phyloP scores from a whole-genome alignment of 257 asterid species.

The Coffea eugenioides region DNA sequence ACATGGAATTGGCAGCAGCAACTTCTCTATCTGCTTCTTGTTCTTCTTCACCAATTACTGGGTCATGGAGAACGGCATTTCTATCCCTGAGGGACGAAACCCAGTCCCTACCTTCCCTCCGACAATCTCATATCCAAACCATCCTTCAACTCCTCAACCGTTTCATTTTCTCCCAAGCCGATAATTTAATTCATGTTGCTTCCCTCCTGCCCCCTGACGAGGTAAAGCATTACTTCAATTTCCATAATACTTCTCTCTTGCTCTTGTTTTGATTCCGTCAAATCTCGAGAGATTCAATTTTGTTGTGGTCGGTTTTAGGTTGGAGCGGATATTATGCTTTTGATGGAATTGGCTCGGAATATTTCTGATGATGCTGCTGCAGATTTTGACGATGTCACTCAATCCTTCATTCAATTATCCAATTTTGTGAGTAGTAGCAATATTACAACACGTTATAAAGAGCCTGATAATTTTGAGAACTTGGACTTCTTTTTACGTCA shows the following conservation, averaged over 20 bases:
- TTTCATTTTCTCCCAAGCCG: slow-evolving; percentile 59
- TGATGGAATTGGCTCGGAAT: slow-evolving; percentile 55
- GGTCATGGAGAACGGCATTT: slow-evolving; percentile 82
- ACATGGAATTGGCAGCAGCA: slow-evolving; percentile 15
- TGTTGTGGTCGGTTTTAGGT: slow-evolving; percentile 34
- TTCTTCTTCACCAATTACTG: slow-evolving; percentile 31
- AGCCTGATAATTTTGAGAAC: background rate
- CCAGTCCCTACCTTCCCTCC: slow-evolving; percentile 22
- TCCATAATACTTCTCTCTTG: background rate
- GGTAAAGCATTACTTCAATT: slow-evolving; percentile 27
- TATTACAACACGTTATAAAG: no score
- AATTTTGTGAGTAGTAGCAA: slow-evolving; percentile 13
- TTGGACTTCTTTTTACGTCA: background rate
- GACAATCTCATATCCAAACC: slow-evolving; percentile 36
- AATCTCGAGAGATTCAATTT: background rate
- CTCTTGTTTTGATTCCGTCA: background rate
- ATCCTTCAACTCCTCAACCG: slow-evolving; percentile 47
- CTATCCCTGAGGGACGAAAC: slow-evolving; percentile 72
- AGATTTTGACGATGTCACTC: slow-evolving; percentile 20
- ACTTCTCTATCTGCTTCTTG: background rate
- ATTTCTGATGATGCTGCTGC: slow-evolving; percentile 8
- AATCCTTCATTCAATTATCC: slow-evolving; percentile 13
- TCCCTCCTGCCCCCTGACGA: slow-evolving; percentile 66
- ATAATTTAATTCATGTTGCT: slow-evolving; percentile 49
- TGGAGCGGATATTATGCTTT: slow-evolving; percentile 58